Evolutionary conservation across 1,139 yeast genomes (phyloP).

Genomic region (Suhomyces coccinellae): DNA sequence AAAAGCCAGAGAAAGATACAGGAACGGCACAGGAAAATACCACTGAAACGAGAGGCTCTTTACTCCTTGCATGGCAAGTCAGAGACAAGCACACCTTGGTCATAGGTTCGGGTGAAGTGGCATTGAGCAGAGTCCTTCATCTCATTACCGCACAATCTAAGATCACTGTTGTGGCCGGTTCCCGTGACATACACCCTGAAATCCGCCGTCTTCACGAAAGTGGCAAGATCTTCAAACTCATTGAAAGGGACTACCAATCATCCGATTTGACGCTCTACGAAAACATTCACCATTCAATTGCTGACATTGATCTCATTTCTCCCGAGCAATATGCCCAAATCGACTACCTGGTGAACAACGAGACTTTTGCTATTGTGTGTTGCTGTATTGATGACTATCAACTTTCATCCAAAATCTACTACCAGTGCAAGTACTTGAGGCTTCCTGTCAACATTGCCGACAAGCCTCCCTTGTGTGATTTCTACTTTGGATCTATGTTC

Average conservation of each 20-base stretch:
- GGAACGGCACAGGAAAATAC: neutral
- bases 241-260: slow-evolving; percentile 42
- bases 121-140: slow-evolving; percentile 66
- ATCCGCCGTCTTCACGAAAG: slow-evolving; percentile 36
- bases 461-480: slow-evolving; percentile 79
- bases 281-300: slow-evolving; percentile 15
- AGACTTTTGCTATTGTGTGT: slow-evolving; percentile 62
- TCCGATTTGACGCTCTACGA: slow-evolving; percentile 55
- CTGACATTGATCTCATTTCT: slow-evolving; percentile 23
- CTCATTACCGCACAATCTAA: slow-evolving; percentile 68
- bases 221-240: slow-evolving; percentile 46
- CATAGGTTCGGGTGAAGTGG: slow-evolving; percentile 84
- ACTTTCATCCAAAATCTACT: slow-evolving; percentile 58
- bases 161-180: slow-evolving; percentile 67
- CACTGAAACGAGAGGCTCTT: slow-evolving; percentile 46
- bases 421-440: slow-evolving; percentile 52
- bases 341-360: slow-evolving; percentile 32
- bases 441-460: slow-evolving; percentile 84
- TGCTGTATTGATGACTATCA: slow-evolving; percentile 77
- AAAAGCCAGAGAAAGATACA: neutral
- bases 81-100: slow-evolving; percentile 65
- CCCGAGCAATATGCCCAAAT: slow-evolving; percentile 33
- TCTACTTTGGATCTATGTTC: slow-evolving; percentile 80
- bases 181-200: slow-evolving; percentile 42
- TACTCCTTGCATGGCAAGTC: slow-evolving; percentile 74